Conservation (phyloP, 179 eudicot species). For the Drosera spatulata region DNA sequence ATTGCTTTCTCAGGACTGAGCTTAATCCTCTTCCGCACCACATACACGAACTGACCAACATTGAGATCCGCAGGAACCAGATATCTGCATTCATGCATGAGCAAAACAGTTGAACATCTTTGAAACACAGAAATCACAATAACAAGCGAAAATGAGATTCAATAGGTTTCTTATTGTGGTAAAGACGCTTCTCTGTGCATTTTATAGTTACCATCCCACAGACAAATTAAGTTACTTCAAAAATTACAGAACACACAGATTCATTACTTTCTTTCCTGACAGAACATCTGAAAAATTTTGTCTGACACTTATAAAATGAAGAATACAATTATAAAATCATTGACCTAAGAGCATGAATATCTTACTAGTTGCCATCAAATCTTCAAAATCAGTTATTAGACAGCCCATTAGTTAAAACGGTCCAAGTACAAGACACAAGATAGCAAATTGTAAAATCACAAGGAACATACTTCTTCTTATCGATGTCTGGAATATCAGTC, state of each 20-base stretch:
- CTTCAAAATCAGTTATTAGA: neutral
- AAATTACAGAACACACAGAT: no score
- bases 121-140: no score
- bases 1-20: slow-evolving; percentile 13
- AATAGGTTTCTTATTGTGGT: neutral
- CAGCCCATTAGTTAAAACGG: neutral
- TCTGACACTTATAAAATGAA: no score
- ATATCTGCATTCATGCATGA: slow-evolving; percentile 3
- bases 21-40: slow-evolving; percentile 10
- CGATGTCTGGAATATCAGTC: slow-evolving; percentile 20
- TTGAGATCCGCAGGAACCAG: slow-evolving; percentile 11
- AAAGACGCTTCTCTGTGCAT: no score
- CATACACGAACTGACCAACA: slow-evolving; percentile 10
- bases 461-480: slow-evolving; percentile 14
- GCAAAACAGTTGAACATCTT: no score
- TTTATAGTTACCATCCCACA: no score
- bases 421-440: neutral
- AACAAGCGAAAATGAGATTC: neutral
- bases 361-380: no score
- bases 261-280: no score
- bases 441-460: neutral
- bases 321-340: no score
- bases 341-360: no score
- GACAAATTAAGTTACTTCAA: no score
- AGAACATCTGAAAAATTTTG: no score